phyloP scores from a whole-genome alignment of 495 filamentous ascomycete species.

The Podospora anserina region DNA sequence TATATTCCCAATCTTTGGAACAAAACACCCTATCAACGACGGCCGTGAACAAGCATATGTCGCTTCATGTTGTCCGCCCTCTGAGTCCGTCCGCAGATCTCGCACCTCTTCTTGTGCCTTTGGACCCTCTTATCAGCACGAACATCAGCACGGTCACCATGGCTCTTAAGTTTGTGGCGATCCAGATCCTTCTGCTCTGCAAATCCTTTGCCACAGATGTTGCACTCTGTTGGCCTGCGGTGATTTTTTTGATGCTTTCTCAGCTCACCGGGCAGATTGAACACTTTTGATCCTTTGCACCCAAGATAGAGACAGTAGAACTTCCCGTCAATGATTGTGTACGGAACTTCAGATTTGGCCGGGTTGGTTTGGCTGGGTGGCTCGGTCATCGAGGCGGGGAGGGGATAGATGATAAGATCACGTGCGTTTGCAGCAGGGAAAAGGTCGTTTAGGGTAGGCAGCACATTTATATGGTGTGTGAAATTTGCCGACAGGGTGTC shows the following conservation, averaged over 20 bases:
- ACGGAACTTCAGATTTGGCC: neutral
- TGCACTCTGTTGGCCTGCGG: neutral
- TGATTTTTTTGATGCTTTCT: constrained; percentile 1
- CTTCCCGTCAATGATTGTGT: neutral
- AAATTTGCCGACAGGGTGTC: neutral
- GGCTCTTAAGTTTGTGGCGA: neutral
- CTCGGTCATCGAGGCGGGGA: neutral
- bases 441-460: neutral
- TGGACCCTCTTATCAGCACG: neutral
- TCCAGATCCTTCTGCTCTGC: neutral
- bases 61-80: constrained; percentile 1
- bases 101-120: neutral
- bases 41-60: neutral
- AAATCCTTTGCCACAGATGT: neutral
- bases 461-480: neutral
- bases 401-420: neutral
- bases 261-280: neutral
- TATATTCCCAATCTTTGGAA: neutral
- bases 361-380: neutral
- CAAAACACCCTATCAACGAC: neutral
- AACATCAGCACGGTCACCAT: neutral
- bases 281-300: neutral
- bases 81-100: neutral
- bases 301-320: neutral
- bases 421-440: neutral